A percentile compares a stretch with the other conserved stretches of the same genome.
These are phyloP conservation scores for Sporothrix inflata DNA, from an alignment of 2,329 filamentous ascomycete species.

Conservation along the genomic window DNA sequence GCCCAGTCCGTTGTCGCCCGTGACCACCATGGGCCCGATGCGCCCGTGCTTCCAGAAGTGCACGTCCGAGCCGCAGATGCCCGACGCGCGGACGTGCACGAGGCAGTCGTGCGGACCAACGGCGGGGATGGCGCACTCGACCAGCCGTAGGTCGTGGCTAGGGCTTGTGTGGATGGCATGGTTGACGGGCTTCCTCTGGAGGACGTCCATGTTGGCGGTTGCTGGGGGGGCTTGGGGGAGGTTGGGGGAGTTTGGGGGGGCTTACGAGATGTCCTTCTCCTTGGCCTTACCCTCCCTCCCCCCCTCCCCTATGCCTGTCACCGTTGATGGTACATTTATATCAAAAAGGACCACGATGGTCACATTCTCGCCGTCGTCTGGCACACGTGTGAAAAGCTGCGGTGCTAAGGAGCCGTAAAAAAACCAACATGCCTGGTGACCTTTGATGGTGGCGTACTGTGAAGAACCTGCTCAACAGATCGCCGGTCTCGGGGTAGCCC, in stretches of 20 bases:
- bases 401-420: not conserved
- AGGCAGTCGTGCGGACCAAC: conserved; percentile 55
- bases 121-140: conserved; percentile 52
- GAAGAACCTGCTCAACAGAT: too few relatives aligned
- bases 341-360: not conserved
- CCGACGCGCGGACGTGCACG: conserved; percentile 64
- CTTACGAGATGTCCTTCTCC: too few relatives aligned
- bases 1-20: not conserved
- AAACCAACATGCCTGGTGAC: not conserved
- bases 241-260: too few relatives aligned
- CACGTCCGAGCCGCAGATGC: conserved; percentile 65
- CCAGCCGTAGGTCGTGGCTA: conserved; percentile 67
- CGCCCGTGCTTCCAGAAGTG: conserved; percentile 69
- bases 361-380: too few relatives aligned
- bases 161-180: conserved; percentile 73
- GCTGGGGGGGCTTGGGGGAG: too few relatives aligned
- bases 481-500: not conserved
- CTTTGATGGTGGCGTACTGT: too few relatives aligned
- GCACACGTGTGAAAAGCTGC: too few relatives aligned
- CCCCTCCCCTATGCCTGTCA: not conserved
- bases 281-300: too few relatives aligned
- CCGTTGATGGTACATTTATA: not conserved
- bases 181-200: conserved; percentile 47
- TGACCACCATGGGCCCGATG: conserved; percentile 48
- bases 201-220: not conserved